A percentile compares a stretch with the other conserved stretches of the same genome.
phyloP scores from a whole-genome alignment of 2,329 filamentous ascomycete species.

The Teratosphaeria viscida region DNA sequence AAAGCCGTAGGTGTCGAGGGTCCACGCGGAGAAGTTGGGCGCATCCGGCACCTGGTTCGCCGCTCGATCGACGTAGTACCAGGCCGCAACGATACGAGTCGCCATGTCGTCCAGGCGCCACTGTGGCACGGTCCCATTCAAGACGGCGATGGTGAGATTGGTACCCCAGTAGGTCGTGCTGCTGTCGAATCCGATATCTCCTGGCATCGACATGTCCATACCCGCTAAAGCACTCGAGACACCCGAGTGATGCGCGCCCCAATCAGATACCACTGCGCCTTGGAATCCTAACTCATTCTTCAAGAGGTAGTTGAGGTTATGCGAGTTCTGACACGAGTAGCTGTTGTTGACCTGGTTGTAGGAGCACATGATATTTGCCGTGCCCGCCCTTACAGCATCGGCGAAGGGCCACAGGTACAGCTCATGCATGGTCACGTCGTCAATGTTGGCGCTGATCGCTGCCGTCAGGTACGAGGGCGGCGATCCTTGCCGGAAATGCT shows the following conservation, averaged over 20 bases:
- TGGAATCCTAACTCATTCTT: slow-evolving; percentile 75
- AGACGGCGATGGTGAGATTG: slow-evolving; percentile 75
- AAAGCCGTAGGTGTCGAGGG: slow-evolving; percentile 61
- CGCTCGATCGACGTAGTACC: slow-evolving; percentile 53
- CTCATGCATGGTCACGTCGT: slow-evolving; percentile 48
- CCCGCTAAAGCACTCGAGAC: slow-evolving; percentile 58
- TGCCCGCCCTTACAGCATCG: slow-evolving; percentile 41
- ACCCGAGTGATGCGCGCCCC: slow-evolving; percentile 61
- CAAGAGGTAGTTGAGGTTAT: slow-evolving; percentile 62
- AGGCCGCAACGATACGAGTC: slow-evolving; percentile 63
- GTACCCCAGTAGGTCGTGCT: slow-evolving; percentile 45
- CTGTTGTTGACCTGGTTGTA: slow-evolving; percentile 76
- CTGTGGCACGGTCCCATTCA: slow-evolving; percentile 81
- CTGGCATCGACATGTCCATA: slow-evolving; percentile 82
- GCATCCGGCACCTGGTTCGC: slow-evolving; percentile 41
- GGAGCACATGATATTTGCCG: slow-evolving; percentile 45
- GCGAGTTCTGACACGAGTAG: slow-evolving; percentile 69
- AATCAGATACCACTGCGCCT: slow-evolving; percentile 64
- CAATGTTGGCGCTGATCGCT: slow-evolving; percentile 51
- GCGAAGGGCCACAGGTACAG: slow-evolving; percentile 37
- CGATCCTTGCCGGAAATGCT: slow-evolving; percentile 54
- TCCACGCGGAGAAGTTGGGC: slow-evolving; percentile 81
- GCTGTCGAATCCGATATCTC: slow-evolving; percentile 66
- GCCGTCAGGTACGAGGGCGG: slow-evolving; percentile 40
- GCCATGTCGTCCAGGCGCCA: slow-evolving; percentile 87